Evolutionary conservation across 768 basidiomycete genomes (phyloP), one percentile per base, ranked within the genome.

Genomic region (Mycena rosella): DNA sequence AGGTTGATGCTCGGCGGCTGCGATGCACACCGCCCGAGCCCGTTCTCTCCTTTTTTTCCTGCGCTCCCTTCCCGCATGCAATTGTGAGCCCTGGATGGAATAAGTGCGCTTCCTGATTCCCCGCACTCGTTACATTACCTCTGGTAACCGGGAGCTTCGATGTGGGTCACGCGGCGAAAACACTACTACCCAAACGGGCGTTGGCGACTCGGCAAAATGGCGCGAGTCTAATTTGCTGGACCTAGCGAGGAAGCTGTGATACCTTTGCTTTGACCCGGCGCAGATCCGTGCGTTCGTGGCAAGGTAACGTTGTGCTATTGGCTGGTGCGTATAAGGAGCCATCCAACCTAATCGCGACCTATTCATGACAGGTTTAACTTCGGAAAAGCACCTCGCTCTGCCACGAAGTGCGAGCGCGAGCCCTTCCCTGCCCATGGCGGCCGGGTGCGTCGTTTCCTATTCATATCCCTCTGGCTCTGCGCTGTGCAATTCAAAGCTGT

Each of bases 321-420:
- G 66, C 42, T 48, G 29, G 48, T 22, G 29, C 65, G 20, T 38
- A 48, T 55, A 60, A 22, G 65, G 59, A 8, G 15, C 48, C 53
- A 11, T 7, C 29, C 55, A 63, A 58, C 67, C 61, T 58, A 68
- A 63, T 44, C 13, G 27, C 53, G 29, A 36, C 14, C 27, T n/a
- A 47, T 60, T 48, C 60, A 59, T 66, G 58, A 29, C 29, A 38
- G 67, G 60, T 55, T 45, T 47, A 62, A 62, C 66, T 53, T 68
- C 60, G 67, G 67, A 59, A 47, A 22, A 22, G 24, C 9, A n/a
- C 32, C 36, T 52, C 32, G 24, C 6, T 45, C 29, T 61, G 65
- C 65, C 54, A 61, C 65, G 59, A 42, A 56, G 20, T n/a, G n/a
- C n/a, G n/a, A n/a, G n/a, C n/a, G n/a, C n/a, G n/a, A n/a, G n/a